Evolutionary conservation across 169 alveolate genomes (phyloP).

Genomic region (Cryptosporidium ryanae): DNA sequence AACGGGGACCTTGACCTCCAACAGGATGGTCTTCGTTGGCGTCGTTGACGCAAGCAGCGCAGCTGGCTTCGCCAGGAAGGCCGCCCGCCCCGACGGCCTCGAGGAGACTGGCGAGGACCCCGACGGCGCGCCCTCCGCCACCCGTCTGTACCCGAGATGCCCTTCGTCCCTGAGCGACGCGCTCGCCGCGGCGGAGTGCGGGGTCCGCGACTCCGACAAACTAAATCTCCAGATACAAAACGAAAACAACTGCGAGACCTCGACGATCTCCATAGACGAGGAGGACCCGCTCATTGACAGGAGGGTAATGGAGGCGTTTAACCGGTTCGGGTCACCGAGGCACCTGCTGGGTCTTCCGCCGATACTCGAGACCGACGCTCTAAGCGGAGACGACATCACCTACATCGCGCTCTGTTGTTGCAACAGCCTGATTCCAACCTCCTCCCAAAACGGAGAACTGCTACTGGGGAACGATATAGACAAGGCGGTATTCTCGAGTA

Average conservation of each 20-base stretch:
- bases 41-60: conserved; percentile 5
- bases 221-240: conserved; percentile 14
- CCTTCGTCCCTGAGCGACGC: background rate
- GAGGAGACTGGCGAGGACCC: background rate
- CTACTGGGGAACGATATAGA: conserved; percentile 57
- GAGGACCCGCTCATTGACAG: conserved; percentile 58
- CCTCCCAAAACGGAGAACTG: background rate
- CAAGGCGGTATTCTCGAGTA: conserved; percentile 27
- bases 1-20: conserved; percentile 68
- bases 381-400: conserved; percentile 7
- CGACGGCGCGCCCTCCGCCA: background rate
- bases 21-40: conserved; percentile 52
- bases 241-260: conserved; percentile 43
- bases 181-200: background rate
- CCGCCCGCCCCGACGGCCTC: background rate
- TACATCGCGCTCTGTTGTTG: conserved; percentile 51
- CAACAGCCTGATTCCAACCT: conserved; percentile 13
- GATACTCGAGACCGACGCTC: background rate
- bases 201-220: background rate
- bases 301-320: background rate
- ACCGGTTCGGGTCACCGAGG: background rate
- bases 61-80: background rate
- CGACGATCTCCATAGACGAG: conserved; percentile 61
- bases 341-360: conserved; percentile 25
- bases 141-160: background rate